Evolutionary conservation across 352 stramenopile species (phyloP).

Genomic region (Phytopythium montanum): DNA sequence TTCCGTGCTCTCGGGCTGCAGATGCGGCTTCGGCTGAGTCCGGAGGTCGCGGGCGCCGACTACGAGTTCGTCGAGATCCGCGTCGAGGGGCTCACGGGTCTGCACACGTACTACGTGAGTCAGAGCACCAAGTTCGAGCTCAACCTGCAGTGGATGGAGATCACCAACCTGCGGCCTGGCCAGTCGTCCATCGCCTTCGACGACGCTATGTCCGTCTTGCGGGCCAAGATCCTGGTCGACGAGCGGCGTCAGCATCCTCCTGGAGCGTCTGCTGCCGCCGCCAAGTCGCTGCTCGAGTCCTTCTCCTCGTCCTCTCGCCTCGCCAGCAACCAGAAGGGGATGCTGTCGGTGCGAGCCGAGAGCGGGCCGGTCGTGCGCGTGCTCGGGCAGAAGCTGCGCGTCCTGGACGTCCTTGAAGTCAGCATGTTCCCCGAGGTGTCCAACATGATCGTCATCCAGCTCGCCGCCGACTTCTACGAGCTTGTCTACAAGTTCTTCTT

Average conservation of each 20-base stretch:
- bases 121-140: conserved; percentile 72
- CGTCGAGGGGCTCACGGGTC: conserved; percentile 52
- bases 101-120: conserved; percentile 66
- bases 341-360: conserved; percentile 72
- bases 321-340: conserved; percentile 53
- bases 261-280: neutral
- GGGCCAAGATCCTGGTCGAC: conserved; percentile 60
- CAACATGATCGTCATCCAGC: conserved; percentile 84
- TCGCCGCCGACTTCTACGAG: conserved; percentile 79
- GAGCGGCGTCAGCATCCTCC: conserved; percentile 21
- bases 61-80: conserved; percentile 78
- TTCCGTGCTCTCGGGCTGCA: conserved; percentile 57
- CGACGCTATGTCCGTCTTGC: conserved; percentile 67
- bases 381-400: conserved; percentile 61
- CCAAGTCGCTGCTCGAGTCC: conserved; percentile 1
- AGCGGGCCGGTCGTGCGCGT: conserved; percentile 64
- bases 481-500: conserved; percentile 88
- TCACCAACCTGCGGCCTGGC: conserved; percentile 76
- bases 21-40: conserved; percentile 54
- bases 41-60: conserved; percentile 48
- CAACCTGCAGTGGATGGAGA: conserved; percentile 80
- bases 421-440: conserved; percentile 80
- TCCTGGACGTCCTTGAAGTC: conserved; percentile 75
- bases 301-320: conserved; percentile 1
- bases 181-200: conserved; percentile 72